Percentiles rank a stretch among this genome's conserved stretches.
Evolutionary conservation across 768 basidiomycete genomes (phyloP).

Genomic region (Clitopilus hobsonii): DNA sequence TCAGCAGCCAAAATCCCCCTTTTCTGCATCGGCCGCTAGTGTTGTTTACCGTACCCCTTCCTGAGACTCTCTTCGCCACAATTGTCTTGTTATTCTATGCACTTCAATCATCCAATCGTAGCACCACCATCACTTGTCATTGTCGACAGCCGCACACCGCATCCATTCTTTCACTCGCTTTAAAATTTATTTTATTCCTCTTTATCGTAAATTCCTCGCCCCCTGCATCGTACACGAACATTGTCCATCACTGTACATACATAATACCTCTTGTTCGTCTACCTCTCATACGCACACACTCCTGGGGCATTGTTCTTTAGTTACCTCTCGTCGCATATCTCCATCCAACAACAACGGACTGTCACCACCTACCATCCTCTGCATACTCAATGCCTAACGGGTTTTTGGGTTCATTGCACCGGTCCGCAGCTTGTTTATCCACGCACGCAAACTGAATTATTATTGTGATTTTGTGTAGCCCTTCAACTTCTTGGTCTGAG

Average conservation of each 20-base stretch:
- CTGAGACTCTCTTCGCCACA: slow-evolving; percentile 31
- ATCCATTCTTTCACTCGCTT: slow-evolving; percentile 44
- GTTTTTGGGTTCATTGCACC: neutral
- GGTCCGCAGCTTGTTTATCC: neutral
- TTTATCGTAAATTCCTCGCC: slow-evolving; percentile 54
- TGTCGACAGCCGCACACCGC: slow-evolving; percentile 42
- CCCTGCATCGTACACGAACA: slow-evolving; percentile 21
- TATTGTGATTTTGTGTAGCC: neutral
- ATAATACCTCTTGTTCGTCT: neutral
- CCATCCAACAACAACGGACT: slow-evolving; percentile 5
- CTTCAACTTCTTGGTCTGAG: neutral
- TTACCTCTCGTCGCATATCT: neutral
- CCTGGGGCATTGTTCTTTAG: slow-evolving; percentile 21
- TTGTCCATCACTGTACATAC: neutral
- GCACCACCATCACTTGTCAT: slow-evolving; percentile 41
- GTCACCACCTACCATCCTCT: slow-evolving; percentile 4
- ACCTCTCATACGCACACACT: slow-evolving; percentile 9
- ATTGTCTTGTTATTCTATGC: slow-evolving; percentile 47
- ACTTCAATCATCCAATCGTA: slow-evolving; percentile 39
- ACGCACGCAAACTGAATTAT: neutral
- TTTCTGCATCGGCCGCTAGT: slow-evolving; percentile 7
- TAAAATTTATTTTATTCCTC: slow-evolving; percentile 82
- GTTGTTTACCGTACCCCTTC: slow-evolving; percentile 10
- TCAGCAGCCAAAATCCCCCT: neutral
- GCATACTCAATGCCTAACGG: neutral